Evolutionary conservation across 2,329 filamentous ascomycete species (phyloP), one percentile per base, ranked within the genome.

Genomic region (Colletotrichum eleusines): DNA sequence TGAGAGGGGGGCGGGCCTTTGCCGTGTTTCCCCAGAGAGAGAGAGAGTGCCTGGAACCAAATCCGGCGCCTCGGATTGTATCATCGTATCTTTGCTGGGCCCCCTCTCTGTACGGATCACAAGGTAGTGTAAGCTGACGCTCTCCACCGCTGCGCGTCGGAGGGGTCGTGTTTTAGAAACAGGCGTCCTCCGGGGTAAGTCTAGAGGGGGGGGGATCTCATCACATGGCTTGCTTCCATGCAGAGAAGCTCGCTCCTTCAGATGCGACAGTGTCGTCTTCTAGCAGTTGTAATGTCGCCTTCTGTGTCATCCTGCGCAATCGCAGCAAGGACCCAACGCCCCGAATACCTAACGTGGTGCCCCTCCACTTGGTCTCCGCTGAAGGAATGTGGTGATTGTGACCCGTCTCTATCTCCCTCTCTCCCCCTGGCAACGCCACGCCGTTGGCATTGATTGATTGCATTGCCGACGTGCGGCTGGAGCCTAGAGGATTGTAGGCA

Each of bases 11-110:
- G 16, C 12, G 46, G 51, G 16, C 11, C 28, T 7, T 63, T 35
- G 16, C 16, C n/a, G 28, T n/a, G 42, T 51, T 71, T 68, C 68
- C 64, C 68, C 68, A 59, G 68, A 68, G 58, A n/a, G n/a, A n/a
- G 31, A 33, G 7, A 4, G 35, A 71, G 23, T 23, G 44, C 44
- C 44, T 23, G 67, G 68, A 64, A 63, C 46, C 54, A 3, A 26
- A 55, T 68, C 51, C 68, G 53, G 26, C 68, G 20, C 57, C 44
- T 38, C 58, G 64, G 51, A 68, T 71, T 68, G 42, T n/a, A 2
- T 12, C n/a, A n/a, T n/a, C n/a, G n/a, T n/a, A n/a, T n/a, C n/a
- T n/a, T n/a, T n/a, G n/a, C n/a, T n/a, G n/a, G n/a, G n/a, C n/a
- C n/a, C n/a, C n/a, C n/a, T n/a, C n/a, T n/a, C n/a, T n/a, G n/a